Evolutionary conservation across 306 rosid species (phyloP).

Genomic region (Carpinus viminea): DNA sequence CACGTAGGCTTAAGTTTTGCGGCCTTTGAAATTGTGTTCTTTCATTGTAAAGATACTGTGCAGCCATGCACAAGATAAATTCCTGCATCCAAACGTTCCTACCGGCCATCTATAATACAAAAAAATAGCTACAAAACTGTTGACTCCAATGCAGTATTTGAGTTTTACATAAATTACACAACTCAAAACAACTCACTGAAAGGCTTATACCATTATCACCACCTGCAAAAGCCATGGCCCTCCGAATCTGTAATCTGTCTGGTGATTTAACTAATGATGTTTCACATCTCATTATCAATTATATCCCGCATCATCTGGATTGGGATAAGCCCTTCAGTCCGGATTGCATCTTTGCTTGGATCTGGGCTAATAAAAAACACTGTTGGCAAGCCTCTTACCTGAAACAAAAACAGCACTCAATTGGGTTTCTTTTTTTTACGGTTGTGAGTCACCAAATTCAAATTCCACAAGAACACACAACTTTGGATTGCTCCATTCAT

Average conservation of each 20-base stretch:
- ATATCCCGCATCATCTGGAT: conserved; percentile 94
- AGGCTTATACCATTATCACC: neutral
- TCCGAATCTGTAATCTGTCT: conserved; percentile 12
- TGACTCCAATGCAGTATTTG: conserved; percentile 16
- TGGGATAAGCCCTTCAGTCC: conserved; percentile 91
- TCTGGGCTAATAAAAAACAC: conserved; percentile 79
- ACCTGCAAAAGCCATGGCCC: neutral
- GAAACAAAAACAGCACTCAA: conserved; percentile 11
- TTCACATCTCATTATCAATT: conserved; percentile 69
- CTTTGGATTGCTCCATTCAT: neutral
- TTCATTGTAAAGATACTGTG: too few species aligned
- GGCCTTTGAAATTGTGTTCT: too few species aligned
- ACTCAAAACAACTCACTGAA: neutral
- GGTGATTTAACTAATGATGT: neutral
- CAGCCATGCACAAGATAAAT: neutral
- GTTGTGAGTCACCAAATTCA: neutral
- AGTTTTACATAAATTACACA: conserved; percentile 1
- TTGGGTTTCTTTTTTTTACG: neutral
- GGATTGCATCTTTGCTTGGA: conserved; percentile 78
- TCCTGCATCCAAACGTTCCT: neutral
- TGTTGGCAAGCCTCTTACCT: conserved; percentile 93
- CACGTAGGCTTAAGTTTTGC: too few species aligned
- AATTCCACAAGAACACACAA: conserved; percentile 12
- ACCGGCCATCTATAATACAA: conserved; percentile 21
- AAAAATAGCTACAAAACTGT: conserved; percentile 34